Percentiles rank a stretch among this genome's conserved stretches.
phyloP scores from a whole-genome alignment of 2,329 filamentous ascomycete genomes.

The Leptographium lundbergii region DNA sequence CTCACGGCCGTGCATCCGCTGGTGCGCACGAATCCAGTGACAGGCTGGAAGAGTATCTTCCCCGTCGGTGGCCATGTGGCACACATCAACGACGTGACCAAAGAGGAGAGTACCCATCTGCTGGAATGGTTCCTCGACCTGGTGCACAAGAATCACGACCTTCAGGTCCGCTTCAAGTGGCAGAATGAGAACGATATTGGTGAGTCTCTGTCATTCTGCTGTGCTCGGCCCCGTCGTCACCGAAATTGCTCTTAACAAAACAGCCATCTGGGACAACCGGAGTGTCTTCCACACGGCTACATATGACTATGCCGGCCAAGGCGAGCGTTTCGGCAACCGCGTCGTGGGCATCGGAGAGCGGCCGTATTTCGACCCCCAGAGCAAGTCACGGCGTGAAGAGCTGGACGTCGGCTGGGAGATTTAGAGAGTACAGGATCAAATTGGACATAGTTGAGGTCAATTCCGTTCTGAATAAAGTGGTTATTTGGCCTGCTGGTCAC shows the following conservation, averaged over 20 bases:
- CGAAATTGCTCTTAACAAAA: not conserved
- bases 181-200: constrained; percentile 16
- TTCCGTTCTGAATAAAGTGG: no score
- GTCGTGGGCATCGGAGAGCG: constrained; percentile 19
- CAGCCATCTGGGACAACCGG: constrained; percentile 18
- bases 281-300: constrained; percentile 20
- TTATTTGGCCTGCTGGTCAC: no score
- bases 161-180: constrained; percentile 20
- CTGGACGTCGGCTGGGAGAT: constrained; percentile 6
- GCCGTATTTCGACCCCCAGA: constrained; percentile 17
- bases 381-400: constrained; percentile 16
- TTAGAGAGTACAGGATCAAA: no score
- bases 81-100: constrained; percentile 18
- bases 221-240: not conserved
- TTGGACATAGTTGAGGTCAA: no score
- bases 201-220: not conserved
- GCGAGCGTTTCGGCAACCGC: constrained; percentile 16
- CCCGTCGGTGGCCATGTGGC: constrained; percentile 18
- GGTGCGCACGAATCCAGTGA: constrained; percentile 19
- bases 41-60: constrained; percentile 21
- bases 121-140: constrained; percentile 14
- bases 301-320: constrained; percentile 16
- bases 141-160: constrained; percentile 18
- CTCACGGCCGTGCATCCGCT: constrained; percentile 9
- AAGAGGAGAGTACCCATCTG: constrained; percentile 18